A percentile compares a stretch with the other conserved stretches of the same genome.
Conservation (phyloP, 2,329 filamentous ascomycete species). For the Colletotrichum sublineola region DNA sequence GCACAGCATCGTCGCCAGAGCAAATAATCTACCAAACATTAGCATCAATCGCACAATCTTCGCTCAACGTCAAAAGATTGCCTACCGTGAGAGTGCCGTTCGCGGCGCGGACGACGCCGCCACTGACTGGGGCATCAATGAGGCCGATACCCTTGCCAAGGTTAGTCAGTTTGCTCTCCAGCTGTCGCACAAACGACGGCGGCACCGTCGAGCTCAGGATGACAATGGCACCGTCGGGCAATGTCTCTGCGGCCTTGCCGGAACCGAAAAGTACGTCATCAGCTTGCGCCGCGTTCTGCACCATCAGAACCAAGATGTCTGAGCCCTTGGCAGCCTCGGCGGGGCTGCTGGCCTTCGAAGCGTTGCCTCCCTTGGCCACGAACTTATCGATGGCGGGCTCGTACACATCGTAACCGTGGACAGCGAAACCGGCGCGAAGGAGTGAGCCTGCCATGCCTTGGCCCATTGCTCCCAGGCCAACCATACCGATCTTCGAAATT, state of each 20-base stretch:
- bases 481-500: conserved; percentile 51
- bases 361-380: conserved; percentile 44
- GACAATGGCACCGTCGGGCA: conserved; percentile 49
- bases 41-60: neutral
- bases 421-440: conserved; percentile 49
- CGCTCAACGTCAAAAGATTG: neutral
- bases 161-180: conserved; percentile 44
- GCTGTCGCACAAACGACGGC: conserved; percentile 47
- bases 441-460: conserved; percentile 54
- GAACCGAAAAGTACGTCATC: conserved; percentile 50
- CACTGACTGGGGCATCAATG: conserved; percentile 55
- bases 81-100: conserved; percentile 53
- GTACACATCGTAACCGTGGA: conserved; percentile 53
- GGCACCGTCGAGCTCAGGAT: conserved; percentile 55
- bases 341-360: conserved; percentile 46
- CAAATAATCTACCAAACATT: conserved; percentile 49
- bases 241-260: conserved; percentile 46
- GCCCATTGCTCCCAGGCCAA: conserved; percentile 56
- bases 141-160: conserved; percentile 48
- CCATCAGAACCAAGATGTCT: conserved; percentile 53
- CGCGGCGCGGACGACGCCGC: conserved; percentile 53
- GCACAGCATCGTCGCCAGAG: conserved; percentile 46
- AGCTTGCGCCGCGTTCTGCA: conserved; percentile 52
- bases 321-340: conserved; percentile 48
- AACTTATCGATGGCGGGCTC: conserved; percentile 49